phyloP scores from a whole-genome alignment of 805 yeast genomes.

The Kodamaea fukazawae region DNA sequence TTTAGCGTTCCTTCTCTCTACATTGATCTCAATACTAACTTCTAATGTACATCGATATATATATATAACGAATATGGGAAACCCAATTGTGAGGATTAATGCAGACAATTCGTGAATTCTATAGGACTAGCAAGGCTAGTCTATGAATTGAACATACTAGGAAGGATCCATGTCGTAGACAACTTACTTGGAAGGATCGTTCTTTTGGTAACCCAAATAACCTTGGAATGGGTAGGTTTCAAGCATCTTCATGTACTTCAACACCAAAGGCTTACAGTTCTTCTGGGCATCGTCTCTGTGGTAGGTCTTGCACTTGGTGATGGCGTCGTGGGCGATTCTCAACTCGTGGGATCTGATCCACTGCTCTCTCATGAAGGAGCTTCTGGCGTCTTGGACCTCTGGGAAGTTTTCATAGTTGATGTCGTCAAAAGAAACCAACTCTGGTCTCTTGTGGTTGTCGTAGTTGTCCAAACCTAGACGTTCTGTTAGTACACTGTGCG shows the following conservation, averaged over 20 bases:
- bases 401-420: slow-evolving; percentile 68
- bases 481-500: slow-evolving; percentile 17
- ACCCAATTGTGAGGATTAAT: no score
- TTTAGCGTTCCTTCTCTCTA: no score
- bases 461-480: slow-evolving; percentile 30
- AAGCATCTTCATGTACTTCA: slow-evolving; percentile 73
- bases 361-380: slow-evolving; percentile 74
- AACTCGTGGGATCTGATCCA: slow-evolving; percentile 69
- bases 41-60: no score
- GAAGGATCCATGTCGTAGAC: no score
- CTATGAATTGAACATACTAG: slow-evolving; percentile 1
- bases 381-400: slow-evolving; percentile 70
- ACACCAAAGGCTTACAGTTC: slow-evolving; percentile 77
- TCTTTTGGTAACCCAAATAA: slow-evolving; percentile 81
- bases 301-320: slow-evolving; percentile 72
- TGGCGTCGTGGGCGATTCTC: slow-evolving; percentile 67
- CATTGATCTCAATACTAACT: no score
- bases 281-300: slow-evolving; percentile 51
- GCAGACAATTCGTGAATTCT: no score
- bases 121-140: background rate
- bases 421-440: slow-evolving; percentile 77
- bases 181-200: slow-evolving; percentile 69
- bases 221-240: slow-evolving; percentile 70
- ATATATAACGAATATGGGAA: no score
- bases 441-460: slow-evolving; percentile 53